Evolutionary conservation across 192 early-diverging fungal species (phyloP).

Genomic region (Coemansia sp.): DNA sequence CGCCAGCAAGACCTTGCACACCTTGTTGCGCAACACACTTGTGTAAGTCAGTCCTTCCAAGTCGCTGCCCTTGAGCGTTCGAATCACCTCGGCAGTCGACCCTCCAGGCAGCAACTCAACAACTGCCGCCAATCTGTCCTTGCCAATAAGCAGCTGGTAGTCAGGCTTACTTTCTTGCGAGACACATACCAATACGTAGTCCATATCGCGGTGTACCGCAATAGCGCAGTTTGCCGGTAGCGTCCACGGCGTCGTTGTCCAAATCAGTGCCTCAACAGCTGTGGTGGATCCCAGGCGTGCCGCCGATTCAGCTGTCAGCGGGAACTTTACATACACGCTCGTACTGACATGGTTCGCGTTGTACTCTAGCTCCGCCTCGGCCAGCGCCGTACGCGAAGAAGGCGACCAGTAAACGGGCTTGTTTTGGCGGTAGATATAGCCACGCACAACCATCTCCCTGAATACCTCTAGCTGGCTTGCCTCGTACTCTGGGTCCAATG

Average conservation of each 20-base stretch:
- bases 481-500: constrained; percentile 75
- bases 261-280: constrained; percentile 60
- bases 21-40: constrained; percentile 59
- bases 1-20: constrained; percentile 64
- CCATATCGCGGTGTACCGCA: constrained; percentile 67
- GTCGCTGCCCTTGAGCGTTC: constrained; percentile 46
- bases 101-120: constrained; percentile 18
- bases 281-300: constrained; percentile 17
- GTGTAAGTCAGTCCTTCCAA: constrained; percentile 63
- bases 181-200: constrained; percentile 60
- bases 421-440: constrained; percentile 75
- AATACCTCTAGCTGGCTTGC: constrained; percentile 74
- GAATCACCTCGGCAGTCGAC: constrained; percentile 4
- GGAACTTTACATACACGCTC: constrained; percentile 73
- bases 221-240: constrained; percentile 77
- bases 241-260: constrained; percentile 87
- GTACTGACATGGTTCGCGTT: constrained; percentile 73
- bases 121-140: constrained; percentile 25
- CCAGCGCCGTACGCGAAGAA: constrained; percentile 79
- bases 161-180: not conserved
- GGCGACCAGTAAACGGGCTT: constrained; percentile 88
- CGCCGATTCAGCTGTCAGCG: constrained; percentile 42
- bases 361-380: constrained; percentile 82
- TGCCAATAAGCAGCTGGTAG: constrained; percentile 35
- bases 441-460: constrained; percentile 71